Conservation (phyloP, 2,329 filamentous ascomycete species). For the Cordyceps militaris region DNA sequence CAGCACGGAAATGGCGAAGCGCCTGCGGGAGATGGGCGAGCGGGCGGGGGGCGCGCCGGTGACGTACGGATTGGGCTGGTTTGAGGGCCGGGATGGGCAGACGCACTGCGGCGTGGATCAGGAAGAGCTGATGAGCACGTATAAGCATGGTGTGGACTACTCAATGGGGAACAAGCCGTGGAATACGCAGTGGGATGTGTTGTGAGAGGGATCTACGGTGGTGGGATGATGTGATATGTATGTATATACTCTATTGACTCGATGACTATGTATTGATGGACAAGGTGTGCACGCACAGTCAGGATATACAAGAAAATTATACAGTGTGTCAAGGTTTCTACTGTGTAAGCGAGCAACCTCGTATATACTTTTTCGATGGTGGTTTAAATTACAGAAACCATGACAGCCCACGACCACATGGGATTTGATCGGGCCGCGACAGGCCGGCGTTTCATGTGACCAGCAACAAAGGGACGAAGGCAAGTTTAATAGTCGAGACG, state of each 20-base stretch:
- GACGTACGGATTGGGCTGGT: conserved; percentile 73
- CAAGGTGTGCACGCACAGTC: too few species aligned
- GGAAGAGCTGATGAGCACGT: conserved; percentile 60
- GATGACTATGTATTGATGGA: too few species aligned
- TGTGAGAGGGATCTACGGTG: conserved; percentile 16
- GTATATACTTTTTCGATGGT: too few species aligned
- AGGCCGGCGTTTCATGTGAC: not conserved
- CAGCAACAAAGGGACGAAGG: not conserved
- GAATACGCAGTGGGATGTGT: conserved; percentile 35
- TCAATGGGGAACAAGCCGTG: conserved; percentile 45
- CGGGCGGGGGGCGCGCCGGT: conserved; percentile 32
- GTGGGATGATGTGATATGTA: not conserved
- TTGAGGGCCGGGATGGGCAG: conserved; percentile 63
- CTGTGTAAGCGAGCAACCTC: too few species aligned
- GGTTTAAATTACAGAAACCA: too few species aligned
- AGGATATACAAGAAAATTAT: too few species aligned
- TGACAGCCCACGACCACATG: not conserved
- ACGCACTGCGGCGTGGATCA: conserved; percentile 72
- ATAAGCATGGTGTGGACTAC: conserved; percentile 55
- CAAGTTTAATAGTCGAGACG: not conserved
- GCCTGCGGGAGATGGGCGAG: conserved; percentile 43
- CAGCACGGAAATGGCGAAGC: conserved; percentile 53
- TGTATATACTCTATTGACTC: not conserved
- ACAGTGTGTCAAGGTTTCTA: too few species aligned
- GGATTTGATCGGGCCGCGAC: not conserved